Evolutionary conservation across 2,329 filamentous ascomycete species (phyloP).

Genomic region (Corynespora cassiicola): DNA sequence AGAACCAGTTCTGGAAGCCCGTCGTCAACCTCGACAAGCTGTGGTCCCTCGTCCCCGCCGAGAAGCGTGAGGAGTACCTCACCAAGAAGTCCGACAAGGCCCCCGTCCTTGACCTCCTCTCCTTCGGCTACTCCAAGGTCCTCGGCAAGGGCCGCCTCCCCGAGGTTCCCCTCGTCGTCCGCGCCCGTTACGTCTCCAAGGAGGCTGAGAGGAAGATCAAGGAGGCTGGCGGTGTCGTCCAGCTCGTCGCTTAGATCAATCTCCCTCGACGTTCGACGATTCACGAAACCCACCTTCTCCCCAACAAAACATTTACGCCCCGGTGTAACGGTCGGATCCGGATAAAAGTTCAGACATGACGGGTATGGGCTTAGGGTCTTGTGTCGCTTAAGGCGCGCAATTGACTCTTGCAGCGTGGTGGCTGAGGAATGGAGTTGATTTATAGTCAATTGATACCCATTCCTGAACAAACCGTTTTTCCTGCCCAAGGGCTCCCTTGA

Average conservation of each 20-base stretch:
- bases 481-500: slow-evolving; percentile 7
- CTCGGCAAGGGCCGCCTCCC: slow-evolving; percentile 98
- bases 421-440: slow-evolving; percentile 56
- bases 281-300: neutral
- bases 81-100: slow-evolving; percentile 86
- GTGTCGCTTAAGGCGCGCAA: slow-evolving; percentile 27
- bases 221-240: slow-evolving; percentile 92
- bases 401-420: slow-evolving; percentile 57
- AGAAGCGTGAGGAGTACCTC: slow-evolving; percentile 94
- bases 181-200: slow-evolving; percentile 92
- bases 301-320: neutral
- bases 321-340: slow-evolving; percentile 29
- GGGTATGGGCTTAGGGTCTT: slow-evolving; percentile 36
- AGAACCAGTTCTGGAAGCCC: slow-evolving; percentile 98
- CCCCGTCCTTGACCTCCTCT: slow-evolving; percentile 96
- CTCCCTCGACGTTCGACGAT: slow-evolving; percentile 5
- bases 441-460: slow-evolving; percentile 53
- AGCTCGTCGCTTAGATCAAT: slow-evolving; percentile 82
- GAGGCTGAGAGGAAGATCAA: slow-evolving; percentile 99
- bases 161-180: slow-evolving; percentile 90
- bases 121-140: slow-evolving; percentile 97
- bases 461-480: slow-evolving; percentile 58
- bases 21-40: slow-evolving; percentile 99
- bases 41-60: slow-evolving; percentile 90
- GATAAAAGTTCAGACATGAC: slow-evolving; percentile 31